Conservation (phyloP, 2,329 filamentous ascomycete genomes). For the Aspergillus thermomutatus region DNA sequence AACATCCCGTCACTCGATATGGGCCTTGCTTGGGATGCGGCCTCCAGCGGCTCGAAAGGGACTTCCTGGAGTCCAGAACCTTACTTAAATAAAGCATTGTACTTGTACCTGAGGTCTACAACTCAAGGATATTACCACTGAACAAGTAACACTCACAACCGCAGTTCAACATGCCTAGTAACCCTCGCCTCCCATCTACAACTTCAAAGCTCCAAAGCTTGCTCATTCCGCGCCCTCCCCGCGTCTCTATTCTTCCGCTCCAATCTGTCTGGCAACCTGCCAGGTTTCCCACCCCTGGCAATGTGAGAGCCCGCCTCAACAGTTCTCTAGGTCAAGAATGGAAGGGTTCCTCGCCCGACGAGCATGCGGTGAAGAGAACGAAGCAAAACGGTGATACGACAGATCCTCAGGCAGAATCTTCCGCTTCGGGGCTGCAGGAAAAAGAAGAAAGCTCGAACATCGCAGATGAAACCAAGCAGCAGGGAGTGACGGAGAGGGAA, state of each 20-base stretch:
- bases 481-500: conserved; percentile 41
- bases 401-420: conserved; percentile 30
- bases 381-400: conserved; percentile 27
- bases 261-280: conserved; percentile 15
- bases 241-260: conserved; percentile 14
- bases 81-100: neutral
- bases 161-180: conserved; percentile 12
- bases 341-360: conserved; percentile 31
- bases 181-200: conserved; percentile 8
- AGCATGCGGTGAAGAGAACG: conserved; percentile 31
- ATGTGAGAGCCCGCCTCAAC: conserved; percentile 14
- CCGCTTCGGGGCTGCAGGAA: conserved; percentile 30
- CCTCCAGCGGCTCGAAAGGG: neutral
- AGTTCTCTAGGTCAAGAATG: conserved; percentile 27
- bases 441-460: conserved; percentile 26
- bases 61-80: neutral
- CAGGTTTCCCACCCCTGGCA: conserved; percentile 8
- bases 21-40: neutral
- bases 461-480: conserved; percentile 37
- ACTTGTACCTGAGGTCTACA: neutral
- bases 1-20: neutral
- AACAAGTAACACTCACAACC: neutral
- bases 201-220: conserved; percentile 9
- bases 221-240: conserved; percentile 13
- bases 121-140: neutral